phyloP scores from a whole-genome alignment of 768 basidiomycete genomes.

The Boletus tomentosulus region DNA sequence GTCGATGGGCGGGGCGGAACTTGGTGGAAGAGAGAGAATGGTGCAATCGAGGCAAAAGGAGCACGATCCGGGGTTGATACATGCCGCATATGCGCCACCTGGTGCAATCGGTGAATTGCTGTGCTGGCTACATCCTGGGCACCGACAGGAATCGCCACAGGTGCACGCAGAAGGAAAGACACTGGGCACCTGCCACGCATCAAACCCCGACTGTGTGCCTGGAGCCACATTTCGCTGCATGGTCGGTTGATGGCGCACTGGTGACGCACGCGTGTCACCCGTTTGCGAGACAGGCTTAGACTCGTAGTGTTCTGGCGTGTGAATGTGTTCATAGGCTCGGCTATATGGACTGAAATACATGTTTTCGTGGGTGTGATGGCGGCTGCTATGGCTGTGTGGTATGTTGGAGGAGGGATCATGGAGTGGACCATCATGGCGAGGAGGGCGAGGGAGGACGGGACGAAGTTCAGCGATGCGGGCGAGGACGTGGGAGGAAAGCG shows the following conservation, averaged over 20 bases:
- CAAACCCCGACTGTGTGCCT: constrained; percentile 23
- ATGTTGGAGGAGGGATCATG: constrained; percentile 47
- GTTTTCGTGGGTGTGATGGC: constrained; percentile 49
- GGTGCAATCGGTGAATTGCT: constrained; percentile 35
- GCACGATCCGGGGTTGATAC: constrained; percentile 37
- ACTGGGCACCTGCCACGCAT: constrained; percentile 22
- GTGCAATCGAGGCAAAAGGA: constrained; percentile 61
- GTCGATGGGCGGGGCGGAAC: constrained; percentile 38
- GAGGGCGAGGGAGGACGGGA: constrained; percentile 65
- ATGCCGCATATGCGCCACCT: constrained; percentile 37
- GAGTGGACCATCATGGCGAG: constrained; percentile 35
- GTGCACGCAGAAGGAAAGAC: constrained; percentile 50
- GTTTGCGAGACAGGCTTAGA: constrained; percentile 11
- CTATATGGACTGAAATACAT: constrained; percentile 63
- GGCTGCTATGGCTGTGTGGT: constrained; percentile 38
- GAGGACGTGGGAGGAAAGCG: constrained; percentile 46
- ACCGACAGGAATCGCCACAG: constrained; percentile 61
- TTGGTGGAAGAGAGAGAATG: constrained; percentile 46
- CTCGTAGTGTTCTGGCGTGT: constrained; percentile 34
- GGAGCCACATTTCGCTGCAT: constrained; percentile 26
- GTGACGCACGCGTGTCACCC: constrained; percentile 20
- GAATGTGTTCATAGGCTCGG: constrained; percentile 55
- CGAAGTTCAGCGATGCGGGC: constrained; percentile 63
- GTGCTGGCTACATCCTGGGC: constrained; percentile 63
- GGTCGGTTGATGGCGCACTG: constrained; percentile 18